Conservation (phyloP, 2,329 filamentous ascomycete species). For the Neofusicoccum sp. region DNA sequence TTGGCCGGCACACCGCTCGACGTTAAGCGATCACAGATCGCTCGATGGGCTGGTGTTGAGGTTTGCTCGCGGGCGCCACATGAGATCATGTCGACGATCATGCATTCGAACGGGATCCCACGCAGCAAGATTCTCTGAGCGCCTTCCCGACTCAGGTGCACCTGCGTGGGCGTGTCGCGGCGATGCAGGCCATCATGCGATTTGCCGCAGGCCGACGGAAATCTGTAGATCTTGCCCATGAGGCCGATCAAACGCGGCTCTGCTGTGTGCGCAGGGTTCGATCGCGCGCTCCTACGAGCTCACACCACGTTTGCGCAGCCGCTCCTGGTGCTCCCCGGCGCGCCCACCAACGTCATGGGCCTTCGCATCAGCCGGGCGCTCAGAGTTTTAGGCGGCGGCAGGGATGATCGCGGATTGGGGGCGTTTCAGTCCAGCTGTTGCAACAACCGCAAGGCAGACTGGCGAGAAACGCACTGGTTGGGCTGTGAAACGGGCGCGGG, state of each 20-base stretch:
- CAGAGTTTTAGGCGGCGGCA: too few relatives aligned
- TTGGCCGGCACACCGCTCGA: not conserved
- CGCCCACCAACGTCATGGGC: slow-evolving; percentile 6
- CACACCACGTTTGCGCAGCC: not conserved
- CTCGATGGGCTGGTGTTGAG: slow-evolving; percentile 19
- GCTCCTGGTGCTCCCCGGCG: not conserved
- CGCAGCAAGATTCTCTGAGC: not conserved
- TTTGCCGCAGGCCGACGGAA: not conserved
- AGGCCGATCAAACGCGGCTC: slow-evolving; percentile 14
- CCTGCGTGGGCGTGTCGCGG: slow-evolving; percentile 1
- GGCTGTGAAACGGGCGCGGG: not conserved
- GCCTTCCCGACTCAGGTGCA: not conserved
- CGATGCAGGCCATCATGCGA: not conserved
- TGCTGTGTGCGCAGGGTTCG: not conserved
- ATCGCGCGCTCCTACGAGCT: not conserved
- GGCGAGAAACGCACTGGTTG: not conserved
- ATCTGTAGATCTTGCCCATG: slow-evolving; percentile 2
- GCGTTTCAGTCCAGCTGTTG: not conserved
- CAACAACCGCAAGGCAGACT: not conserved
- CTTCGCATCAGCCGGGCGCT: not conserved
- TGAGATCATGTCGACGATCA: slow-evolving; percentile 21
- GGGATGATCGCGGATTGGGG: not conserved
- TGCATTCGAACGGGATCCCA: slow-evolving; percentile 1
- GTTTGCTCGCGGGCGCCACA: slow-evolving; percentile 14
- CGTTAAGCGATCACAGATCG: not conserved